Conservation (phyloP, 1,284 basidiomycete genomes). For the Cystobasidium pallidum region DNA sequence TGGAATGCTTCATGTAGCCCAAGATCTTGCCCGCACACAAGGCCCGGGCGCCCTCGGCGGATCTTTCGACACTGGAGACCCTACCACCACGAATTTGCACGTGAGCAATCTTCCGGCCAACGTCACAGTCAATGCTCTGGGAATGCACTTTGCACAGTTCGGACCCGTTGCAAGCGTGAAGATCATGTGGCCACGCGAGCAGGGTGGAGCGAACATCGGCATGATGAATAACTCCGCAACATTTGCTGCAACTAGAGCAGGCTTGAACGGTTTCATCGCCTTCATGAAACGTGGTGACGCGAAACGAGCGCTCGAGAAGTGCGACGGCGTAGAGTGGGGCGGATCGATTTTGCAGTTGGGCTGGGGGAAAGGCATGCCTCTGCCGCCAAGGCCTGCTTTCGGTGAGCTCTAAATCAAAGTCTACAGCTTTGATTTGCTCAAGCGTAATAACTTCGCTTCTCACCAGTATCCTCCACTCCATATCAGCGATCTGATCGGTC, state of each 20-base stretch:
- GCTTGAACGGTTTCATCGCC: constrained; percentile 90
- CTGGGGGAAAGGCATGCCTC: constrained; percentile 92
- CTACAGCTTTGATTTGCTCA: no score
- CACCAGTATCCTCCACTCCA: constrained; percentile 43
- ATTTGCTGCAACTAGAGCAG: constrained; percentile 54
- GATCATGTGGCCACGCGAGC: constrained; percentile 88
- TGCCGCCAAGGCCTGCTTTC: constrained; percentile 77
- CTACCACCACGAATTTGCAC: constrained; percentile 88
- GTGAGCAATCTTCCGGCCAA: constrained; percentile 62
- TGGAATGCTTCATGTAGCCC: neutral
- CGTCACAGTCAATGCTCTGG: constrained; percentile 64
- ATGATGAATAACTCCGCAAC: constrained; percentile 30
- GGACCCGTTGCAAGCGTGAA: constrained; percentile 62
- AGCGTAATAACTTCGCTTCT: constrained; percentile 44
- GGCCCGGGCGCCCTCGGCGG: constrained; percentile 58
- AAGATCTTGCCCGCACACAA: constrained; percentile 30
- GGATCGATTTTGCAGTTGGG: constrained; percentile 80
- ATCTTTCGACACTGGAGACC: constrained; percentile 82
- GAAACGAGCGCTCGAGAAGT: constrained; percentile 78
- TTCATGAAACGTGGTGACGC: constrained; percentile 92
- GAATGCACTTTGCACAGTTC: constrained; percentile 75
- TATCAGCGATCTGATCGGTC: constrained; percentile 47
- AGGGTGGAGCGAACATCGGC: constrained; percentile 56
- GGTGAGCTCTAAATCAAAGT: no score
- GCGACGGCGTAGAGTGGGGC: constrained; percentile 90